Percentiles rank a stretch among this genome's conserved stretches.
phyloP scores from a whole-genome alignment of 1,139 yeast genomes.

The Saccharomyces uvarum region DNA sequence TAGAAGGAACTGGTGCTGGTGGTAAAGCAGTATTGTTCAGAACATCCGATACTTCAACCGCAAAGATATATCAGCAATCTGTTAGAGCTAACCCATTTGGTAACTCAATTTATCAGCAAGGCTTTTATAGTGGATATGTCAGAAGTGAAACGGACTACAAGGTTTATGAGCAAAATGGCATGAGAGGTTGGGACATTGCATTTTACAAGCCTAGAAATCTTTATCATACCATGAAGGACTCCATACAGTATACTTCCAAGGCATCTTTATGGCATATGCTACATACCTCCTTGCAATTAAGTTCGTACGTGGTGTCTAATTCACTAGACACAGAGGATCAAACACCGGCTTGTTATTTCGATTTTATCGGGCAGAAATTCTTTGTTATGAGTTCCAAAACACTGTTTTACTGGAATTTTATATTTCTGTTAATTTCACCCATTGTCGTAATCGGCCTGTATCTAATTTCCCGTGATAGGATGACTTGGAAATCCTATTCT shows the following conservation, averaged over 20 bases:
- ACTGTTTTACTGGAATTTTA: slow-evolving; percentile 43
- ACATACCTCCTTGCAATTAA: slow-evolving; percentile 56
- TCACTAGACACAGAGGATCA: slow-evolving; percentile 26
- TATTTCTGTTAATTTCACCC: slow-evolving; percentile 50
- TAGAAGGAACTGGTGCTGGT: slow-evolving; percentile 96
- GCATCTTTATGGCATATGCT: slow-evolving; percentile 76
- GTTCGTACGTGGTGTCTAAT: slow-evolving; percentile 35
- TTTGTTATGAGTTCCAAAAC: slow-evolving; percentile 45
- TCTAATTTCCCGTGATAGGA: slow-evolving; percentile 40
- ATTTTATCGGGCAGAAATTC: slow-evolving; percentile 50
- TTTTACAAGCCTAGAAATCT: slow-evolving; percentile 70
- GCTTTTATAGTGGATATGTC: slow-evolving; percentile 64
- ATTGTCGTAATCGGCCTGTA: slow-evolving; percentile 43
- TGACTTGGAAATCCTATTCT: slow-evolving; percentile 40
- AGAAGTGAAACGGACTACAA: slow-evolving; percentile 81
- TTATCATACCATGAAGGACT: slow-evolving; percentile 74
- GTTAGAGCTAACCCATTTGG: slow-evolving; percentile 56
- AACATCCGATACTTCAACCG: slow-evolving; percentile 71
- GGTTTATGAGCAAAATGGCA: slow-evolving; percentile 57
- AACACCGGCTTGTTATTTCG: slow-evolving; percentile 54
- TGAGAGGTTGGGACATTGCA: slow-evolving; percentile 78
- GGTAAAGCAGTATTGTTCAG: slow-evolving; percentile 80
- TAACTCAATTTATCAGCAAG: slow-evolving; percentile 72
- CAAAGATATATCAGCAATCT: slow-evolving; percentile 45
- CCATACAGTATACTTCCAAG: slow-evolving; percentile 53